These are phyloP conservation scores for Myriosclerotinia curreyana DNA, from an alignment of 2,329 filamentous ascomycete species.

Conservation along the genomic window DNA sequence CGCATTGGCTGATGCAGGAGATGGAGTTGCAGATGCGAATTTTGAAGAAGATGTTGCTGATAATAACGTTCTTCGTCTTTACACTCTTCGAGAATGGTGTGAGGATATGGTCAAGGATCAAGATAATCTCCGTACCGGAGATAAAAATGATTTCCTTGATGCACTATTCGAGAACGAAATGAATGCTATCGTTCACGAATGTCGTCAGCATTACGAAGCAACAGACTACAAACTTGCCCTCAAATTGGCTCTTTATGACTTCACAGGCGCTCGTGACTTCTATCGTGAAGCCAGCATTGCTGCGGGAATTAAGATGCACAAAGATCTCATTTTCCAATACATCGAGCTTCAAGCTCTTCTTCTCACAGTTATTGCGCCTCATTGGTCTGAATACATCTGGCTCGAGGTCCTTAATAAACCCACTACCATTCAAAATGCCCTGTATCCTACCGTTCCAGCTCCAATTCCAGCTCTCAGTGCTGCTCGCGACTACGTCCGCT, in stretches of 20 bases:
- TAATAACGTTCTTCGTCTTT: constrained; percentile 82
- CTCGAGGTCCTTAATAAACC: constrained; percentile 80
- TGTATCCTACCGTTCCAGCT: constrained; percentile 67
- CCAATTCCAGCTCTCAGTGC: constrained; percentile 68
- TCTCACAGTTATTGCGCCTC: constrained; percentile 79
- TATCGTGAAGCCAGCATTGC: constrained; percentile 81
- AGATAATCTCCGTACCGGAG: constrained; percentile 69
- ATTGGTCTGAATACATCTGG: constrained; percentile 95
- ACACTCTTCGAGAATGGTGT: constrained; percentile 82
- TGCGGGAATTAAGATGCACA: constrained; percentile 81
- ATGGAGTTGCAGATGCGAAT: constrained; percentile 93
- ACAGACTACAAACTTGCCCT: constrained; percentile 85
- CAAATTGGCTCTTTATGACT: constrained; percentile 84
- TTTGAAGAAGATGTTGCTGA: constrained; percentile 96
- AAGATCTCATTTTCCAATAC: constrained; percentile 73
- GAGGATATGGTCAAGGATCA: constrained; percentile 77
- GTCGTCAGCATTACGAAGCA: constrained; percentile 71
- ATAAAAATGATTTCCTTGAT: constrained; percentile 77
- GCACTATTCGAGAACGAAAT: constrained; percentile 91
- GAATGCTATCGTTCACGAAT: constrained; percentile 76
- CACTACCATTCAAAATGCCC: constrained; percentile 73
- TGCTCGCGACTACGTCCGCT: constrained; percentile 76
- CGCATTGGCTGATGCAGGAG: constrained; percentile 89
- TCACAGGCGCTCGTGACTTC: constrained; percentile 81
- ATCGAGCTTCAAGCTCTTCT: constrained; percentile 83